Conservation (phyloP, 2,329 filamentous ascomycete genomes). For the Aspergillus sp. region DNA sequence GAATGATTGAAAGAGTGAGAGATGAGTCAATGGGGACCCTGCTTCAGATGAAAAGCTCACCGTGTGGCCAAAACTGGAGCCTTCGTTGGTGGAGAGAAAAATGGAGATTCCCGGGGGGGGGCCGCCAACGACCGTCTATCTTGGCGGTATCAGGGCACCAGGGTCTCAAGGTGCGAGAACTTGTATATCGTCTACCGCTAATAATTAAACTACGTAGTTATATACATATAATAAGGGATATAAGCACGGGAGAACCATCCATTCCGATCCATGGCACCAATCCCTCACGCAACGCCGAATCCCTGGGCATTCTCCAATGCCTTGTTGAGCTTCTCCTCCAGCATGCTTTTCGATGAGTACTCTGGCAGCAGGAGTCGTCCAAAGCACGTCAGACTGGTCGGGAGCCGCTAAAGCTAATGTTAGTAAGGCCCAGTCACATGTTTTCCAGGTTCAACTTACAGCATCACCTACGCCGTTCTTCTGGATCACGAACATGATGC, state of each 20-base stretch:
- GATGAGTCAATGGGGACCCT: conserved; percentile 11
- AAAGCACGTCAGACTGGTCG: conserved; percentile 91
- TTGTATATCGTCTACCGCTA: not conserved
- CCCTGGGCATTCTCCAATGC: conserved; percentile 86
- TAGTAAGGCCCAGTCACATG: not conserved
- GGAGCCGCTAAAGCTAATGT: conserved; percentile 52
- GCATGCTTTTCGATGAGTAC: conserved; percentile 68
- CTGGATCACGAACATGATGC: conserved; percentile 80
- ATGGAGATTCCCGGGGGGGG: not conserved
- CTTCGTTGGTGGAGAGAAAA: conserved; percentile 13
- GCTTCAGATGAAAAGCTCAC: conserved; percentile 1
- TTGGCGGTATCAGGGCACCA: not conserved
- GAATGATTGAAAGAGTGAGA: not conserved
- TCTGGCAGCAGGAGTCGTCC: conserved; percentile 82
- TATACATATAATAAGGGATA: conserved; percentile 11
- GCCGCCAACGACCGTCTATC: not conserved
- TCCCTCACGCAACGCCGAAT: conserved; percentile 72
- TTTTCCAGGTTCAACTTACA: conserved; percentile 25
- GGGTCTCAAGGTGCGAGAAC: not conserved
- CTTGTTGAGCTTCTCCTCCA: conserved; percentile 75
- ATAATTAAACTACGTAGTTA: not conserved
- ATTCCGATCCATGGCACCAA: not conserved
- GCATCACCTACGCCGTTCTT: conserved; percentile 67
- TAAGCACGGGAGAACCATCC: not conserved
- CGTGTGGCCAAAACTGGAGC: conserved; percentile 15